phyloP scores from a whole-genome alignment of 2,329 filamentous ascomycete species.

The Stemphylium lycopersici region DNA sequence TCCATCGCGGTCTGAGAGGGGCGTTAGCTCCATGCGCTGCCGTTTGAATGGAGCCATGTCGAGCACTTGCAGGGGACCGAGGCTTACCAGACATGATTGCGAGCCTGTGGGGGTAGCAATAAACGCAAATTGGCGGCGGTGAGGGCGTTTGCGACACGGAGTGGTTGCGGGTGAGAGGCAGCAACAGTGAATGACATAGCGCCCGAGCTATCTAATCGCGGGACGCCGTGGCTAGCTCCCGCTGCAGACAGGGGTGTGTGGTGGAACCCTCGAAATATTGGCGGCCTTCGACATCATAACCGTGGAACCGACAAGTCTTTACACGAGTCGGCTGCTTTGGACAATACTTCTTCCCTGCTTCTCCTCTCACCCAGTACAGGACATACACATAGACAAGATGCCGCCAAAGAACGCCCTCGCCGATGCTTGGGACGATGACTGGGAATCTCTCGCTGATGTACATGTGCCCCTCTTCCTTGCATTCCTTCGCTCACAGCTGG shows the following conservation, averaged over 20 bases:
- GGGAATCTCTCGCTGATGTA: constrained; percentile 80
- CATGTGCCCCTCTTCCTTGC: constrained; percentile 15
- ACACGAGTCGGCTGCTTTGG: neutral
- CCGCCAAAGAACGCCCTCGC: constrained; percentile 51
- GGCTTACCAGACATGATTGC: constrained; percentile 21
- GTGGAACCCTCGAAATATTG: constrained; percentile 16
- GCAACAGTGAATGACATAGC: constrained; percentile 17
- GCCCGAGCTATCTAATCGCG: constrained; percentile 11
- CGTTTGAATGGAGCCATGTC: constrained; percentile 20
- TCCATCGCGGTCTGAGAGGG: constrained; percentile 56
- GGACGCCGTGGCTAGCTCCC: constrained; percentile 14
- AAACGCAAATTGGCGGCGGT: neutral
- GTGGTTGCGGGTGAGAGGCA: constrained; percentile 7
- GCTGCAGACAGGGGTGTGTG: constrained; percentile 15
- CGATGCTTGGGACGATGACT: constrained; percentile 87
- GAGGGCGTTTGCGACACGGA: constrained; percentile 6
- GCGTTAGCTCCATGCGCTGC: constrained; percentile 15
- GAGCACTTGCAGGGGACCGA: neutral
- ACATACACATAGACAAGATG: constrained; percentile 45
- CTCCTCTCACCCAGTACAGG: neutral
- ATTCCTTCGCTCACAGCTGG: constrained; percentile 23
- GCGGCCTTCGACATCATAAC: constrained; percentile 10
- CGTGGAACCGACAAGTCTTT: neutral
- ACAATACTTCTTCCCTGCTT: neutral
- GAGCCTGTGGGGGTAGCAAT: neutral